Percentiles rank a stretch among this genome's conserved stretches.
Evolutionary conservation across 192 early-diverging fungal genomes (phyloP).

Genomic region (Geosiphon pyriformis): DNA sequence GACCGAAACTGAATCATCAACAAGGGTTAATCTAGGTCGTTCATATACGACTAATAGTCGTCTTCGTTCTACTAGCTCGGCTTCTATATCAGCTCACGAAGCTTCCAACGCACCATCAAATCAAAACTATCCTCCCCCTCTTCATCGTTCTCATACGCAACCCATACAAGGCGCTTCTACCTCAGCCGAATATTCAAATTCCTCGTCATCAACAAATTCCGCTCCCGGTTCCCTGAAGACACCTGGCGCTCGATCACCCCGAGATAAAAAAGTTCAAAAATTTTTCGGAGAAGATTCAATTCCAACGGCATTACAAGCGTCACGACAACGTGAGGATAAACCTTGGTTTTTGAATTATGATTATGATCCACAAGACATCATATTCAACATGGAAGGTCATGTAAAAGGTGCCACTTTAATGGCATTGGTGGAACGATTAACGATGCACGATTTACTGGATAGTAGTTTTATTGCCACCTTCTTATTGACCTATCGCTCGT

Average conservation of each 20-base stretch:
- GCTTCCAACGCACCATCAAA: slow-evolving; percentile 23
- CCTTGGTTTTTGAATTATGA: slow-evolving; percentile 83
- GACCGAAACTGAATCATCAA: neutral
- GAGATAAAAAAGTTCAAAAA: slow-evolving; percentile 44
- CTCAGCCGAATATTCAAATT: slow-evolving; percentile 31
- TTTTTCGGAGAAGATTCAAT: slow-evolving; percentile 55
- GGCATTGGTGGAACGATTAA: slow-evolving; percentile 84
- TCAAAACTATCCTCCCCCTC: slow-evolving; percentile 19
- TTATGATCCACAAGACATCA: slow-evolving; percentile 63
- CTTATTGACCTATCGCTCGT: slow-evolving; percentile 92
- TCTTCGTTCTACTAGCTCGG: neutral
- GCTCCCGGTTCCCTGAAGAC: neutral
- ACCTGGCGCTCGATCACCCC: slow-evolving; percentile 6
- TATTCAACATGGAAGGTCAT: slow-evolving; percentile 80
- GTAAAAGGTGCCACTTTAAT: slow-evolving; percentile 86
- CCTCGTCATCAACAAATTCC: slow-evolving; percentile 17
- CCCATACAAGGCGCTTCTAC: slow-evolving; percentile 32
- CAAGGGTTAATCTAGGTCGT: neutral
- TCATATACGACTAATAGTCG: neutral
- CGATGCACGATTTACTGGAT: slow-evolving; percentile 81
- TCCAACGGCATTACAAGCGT: slow-evolving; percentile 28
- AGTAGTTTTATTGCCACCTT: slow-evolving; percentile 82
- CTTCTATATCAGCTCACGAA: slow-evolving; percentile 20
- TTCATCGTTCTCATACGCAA: slow-evolving; percentile 21
- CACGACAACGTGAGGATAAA: slow-evolving; percentile 35